These are phyloP conservation scores for Linum lewisii DNA, from an alignment of 345 rosid genomes.

Conservation along the genomic window DNA sequence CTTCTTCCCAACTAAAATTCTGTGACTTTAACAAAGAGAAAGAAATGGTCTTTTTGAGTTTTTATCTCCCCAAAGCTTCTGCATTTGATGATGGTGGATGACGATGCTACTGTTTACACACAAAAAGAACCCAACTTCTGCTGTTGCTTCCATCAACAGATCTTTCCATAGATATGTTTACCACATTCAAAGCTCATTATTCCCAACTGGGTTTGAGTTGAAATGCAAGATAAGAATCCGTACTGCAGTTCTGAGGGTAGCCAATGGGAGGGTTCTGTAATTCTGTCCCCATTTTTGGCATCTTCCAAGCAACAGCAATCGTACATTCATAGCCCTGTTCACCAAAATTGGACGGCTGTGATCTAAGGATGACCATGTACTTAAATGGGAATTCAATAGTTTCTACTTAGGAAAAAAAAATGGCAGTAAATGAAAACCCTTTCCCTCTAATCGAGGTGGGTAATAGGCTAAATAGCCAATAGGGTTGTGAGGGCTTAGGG, in stretches of 20 bases:
- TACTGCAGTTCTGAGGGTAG: constrained; percentile 24
- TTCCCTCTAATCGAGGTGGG: constrained; percentile 28
- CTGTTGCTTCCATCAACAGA: constrained; percentile 21
- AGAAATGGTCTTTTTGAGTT: background rate
- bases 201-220: background rate
- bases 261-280: constrained; percentile 36
- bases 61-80: constrained; percentile 1
- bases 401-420: background rate
- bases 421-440: constrained; percentile 1
- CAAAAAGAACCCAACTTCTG: constrained; percentile 12
- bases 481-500: constrained; percentile 14
- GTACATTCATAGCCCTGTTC: constrained; percentile 23
- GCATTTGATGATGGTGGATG: constrained; percentile 5
- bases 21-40: background rate
- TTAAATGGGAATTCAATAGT: no score
- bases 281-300: constrained; percentile 17
- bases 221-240: constrained; percentile 14
- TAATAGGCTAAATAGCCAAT: no score
- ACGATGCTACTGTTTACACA: constrained; percentile 20
- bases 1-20: constrained; percentile 16
- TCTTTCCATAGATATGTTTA: constrained; percentile 36
- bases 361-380: constrained; percentile 23
- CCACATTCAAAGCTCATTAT: constrained; percentile 19
- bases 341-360: constrained; percentile 44
- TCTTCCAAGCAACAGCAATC: constrained; percentile 22